Base-by-base conservation (phyloP, 345 rosid species). In the Carallia brachiata region DNA sequence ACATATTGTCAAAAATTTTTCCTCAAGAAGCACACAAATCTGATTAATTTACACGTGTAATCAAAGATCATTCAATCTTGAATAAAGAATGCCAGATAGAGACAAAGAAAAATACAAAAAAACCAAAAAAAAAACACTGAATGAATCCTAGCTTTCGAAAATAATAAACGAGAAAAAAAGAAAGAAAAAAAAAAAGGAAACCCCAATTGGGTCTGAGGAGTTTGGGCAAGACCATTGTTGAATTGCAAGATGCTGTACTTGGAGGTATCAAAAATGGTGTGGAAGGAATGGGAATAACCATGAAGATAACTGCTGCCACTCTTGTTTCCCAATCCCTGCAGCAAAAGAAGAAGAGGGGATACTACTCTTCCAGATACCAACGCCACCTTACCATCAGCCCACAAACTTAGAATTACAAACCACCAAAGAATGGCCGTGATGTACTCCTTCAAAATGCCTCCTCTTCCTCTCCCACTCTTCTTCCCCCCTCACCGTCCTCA, bases 211-310 rank as follows among this genome's bases (percentile, higher is more conserved):
- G 23, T 91, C 80, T 87, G 97, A 80, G 98, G 98, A 84, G 97
- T 88, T 65, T 15, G 77, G 75, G 85, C 97, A 71, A 94, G 78
- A 36, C 98, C 97, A 55, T 94, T 94, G 72, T 87, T 77, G 82
- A 94, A 93, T 68, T 94, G 95, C 54, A 89, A 70, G 71, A 79
- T 80, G 5, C 96, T 95, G 68, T 91, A 91, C 64, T 79, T 78
- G 56, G 98, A 91, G 69, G 93, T 86, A 64, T 88, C 93, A 77
- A 77, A 94, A 70, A 86, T 86, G 53, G 64, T 65, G 70, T 74
- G 52, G 69, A 89, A 82, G 0, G 85, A 85, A 59, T 66, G 70
- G 75, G 80, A 78, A 70, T 80, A 84, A n/a, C 83, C 84, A 15
- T 62, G 65, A 6, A 63, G 50, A 39, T 39, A 4, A 40, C 10